phyloP scores from a whole-genome alignment of 1,284 basidiomycete genomes.

The Pseudozyma tsukubaensis region DNA sequence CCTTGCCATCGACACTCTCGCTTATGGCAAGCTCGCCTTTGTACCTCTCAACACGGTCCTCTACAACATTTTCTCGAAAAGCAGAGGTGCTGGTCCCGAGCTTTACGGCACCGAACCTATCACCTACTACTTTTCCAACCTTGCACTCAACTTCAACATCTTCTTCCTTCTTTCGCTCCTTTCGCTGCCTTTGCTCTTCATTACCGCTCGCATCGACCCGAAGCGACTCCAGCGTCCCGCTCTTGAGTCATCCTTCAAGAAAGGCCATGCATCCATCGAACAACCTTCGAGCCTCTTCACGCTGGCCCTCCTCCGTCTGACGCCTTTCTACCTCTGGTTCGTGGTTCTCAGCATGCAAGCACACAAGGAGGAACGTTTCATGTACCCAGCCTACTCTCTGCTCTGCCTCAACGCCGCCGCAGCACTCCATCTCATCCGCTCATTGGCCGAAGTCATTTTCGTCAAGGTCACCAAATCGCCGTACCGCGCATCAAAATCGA shows the following conservation, averaged over 20 bases:
- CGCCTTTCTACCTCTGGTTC: conserved; percentile 90
- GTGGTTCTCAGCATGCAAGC: conserved; percentile 81
- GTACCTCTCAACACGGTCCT: conserved; percentile 92
- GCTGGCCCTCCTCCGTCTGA: conserved; percentile 79
- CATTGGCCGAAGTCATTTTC: conserved; percentile 48
- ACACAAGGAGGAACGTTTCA: conserved; percentile 98
- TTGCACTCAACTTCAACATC: conserved; percentile 93
- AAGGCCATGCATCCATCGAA: conserved; percentile 24
- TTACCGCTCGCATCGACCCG: conserved; percentile 81
- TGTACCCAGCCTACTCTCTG: conserved; percentile 93
- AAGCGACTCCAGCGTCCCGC: conserved; percentile 80
- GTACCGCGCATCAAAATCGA: conserved; percentile 50
- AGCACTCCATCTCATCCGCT: conserved; percentile 74
- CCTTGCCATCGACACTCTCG: conserved; percentile 77
- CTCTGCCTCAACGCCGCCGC: conserved; percentile 94
- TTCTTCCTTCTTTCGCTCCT: conserved; percentile 78
- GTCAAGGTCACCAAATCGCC: conserved; percentile 55
- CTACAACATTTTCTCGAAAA: conserved; percentile 85
- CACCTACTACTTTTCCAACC: conserved; percentile 70
- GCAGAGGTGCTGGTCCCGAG: conserved; percentile 79
- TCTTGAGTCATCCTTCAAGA: conserved; percentile 69
- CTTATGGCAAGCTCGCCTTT: conserved; percentile 82
- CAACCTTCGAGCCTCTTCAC: conserved; percentile 42
- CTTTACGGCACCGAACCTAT: conserved; percentile 93
- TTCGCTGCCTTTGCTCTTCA: conserved; percentile 75